Evolutionary conservation across 2,329 filamentous ascomycete species (phyloP).

Genomic region (Cladosporium sp.): DNA sequence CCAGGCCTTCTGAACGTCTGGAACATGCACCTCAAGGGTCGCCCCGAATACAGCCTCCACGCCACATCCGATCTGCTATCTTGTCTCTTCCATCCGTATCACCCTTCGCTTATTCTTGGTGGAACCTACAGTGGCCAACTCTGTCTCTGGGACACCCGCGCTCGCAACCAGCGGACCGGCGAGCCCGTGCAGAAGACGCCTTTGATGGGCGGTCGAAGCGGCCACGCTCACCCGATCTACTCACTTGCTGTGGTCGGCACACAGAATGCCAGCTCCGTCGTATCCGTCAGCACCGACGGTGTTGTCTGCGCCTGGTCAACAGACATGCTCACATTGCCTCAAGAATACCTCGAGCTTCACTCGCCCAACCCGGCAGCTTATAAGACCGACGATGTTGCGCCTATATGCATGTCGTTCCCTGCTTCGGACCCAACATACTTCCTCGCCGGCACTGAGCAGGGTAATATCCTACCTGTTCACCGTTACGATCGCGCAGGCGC

Average conservation of each 20-base stretch:
- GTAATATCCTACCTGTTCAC: slow-evolving; percentile 93
- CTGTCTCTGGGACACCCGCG: slow-evolving; percentile 92
- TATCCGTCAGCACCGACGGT: slow-evolving; percentile 94
- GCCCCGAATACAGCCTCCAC: slow-evolving; percentile 95
- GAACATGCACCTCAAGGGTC: slow-evolving; percentile 92
- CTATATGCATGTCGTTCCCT: slow-evolving; percentile 92
- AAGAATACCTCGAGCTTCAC: slow-evolving; percentile 86
- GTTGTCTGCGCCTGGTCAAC: slow-evolving; percentile 97
- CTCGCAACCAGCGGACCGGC: slow-evolving; percentile 63
- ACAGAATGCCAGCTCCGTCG: slow-evolving; percentile 98
- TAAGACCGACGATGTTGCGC: slow-evolving; percentile 84
- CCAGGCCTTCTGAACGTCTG: slow-evolving; percentile 94
- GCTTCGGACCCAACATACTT: slow-evolving; percentile 96
- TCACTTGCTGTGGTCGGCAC: slow-evolving; percentile 94
- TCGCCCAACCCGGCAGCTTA: slow-evolving; percentile 75
- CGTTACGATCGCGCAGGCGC: slow-evolving; percentile 95
- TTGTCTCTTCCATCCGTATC: slow-evolving; percentile 97
- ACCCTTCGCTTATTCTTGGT: slow-evolving; percentile 92
- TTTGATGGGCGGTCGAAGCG: slow-evolving; percentile 74
- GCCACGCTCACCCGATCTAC: slow-evolving; percentile 96
- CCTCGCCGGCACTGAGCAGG: slow-evolving; percentile 94
- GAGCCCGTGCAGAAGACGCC: slow-evolving; percentile 92
- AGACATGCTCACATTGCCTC: slow-evolving; percentile 95
- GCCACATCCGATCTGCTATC: slow-evolving; percentile 93
- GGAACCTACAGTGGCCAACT: slow-evolving; percentile 97